Conservation (phyloP, 345 rosid genomes). For the Fremontodendron californicum region DNA sequence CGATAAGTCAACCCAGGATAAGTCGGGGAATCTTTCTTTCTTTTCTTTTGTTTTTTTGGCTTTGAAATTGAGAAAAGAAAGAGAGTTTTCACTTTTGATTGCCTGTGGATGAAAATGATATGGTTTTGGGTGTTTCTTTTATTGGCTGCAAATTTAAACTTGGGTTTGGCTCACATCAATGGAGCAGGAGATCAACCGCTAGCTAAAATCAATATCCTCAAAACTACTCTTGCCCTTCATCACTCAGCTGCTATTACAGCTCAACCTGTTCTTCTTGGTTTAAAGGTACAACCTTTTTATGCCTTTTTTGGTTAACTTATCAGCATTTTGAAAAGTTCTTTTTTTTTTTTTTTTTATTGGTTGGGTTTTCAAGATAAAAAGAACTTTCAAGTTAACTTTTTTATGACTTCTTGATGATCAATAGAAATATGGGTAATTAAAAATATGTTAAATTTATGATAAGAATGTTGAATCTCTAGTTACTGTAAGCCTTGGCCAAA, state of each 20-base stretch:
- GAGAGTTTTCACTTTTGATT: not conserved
- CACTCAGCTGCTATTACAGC: slow-evolving; percentile 43
- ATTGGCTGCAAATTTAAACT: slow-evolving; percentile 4
- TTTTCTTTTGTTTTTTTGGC: too few species aligned
- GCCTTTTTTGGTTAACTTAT: not conserved
- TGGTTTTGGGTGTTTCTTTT: not conserved
- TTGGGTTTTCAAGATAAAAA: not conserved
- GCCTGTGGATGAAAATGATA: not conserved
- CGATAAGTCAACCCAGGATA: too few species aligned
- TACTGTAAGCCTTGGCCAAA: not conserved
- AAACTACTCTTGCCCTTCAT: slow-evolving; percentile 37
- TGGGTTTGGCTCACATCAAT: slow-evolving; percentile 24
- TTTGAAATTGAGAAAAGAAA: not conserved
- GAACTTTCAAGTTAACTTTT: not conserved
- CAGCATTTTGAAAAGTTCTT: not conserved
- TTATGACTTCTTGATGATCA: not conserved
- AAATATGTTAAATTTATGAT: not conserved
- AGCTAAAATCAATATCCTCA: slow-evolving; percentile 52
- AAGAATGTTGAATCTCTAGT: not conserved
- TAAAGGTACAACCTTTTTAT: slow-evolving; percentile 25
- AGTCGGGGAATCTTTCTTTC: too few species aligned
- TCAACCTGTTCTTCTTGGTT: slow-evolving; percentile 53
- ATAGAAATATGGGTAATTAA: not conserved
- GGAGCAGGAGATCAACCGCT: slow-evolving; percentile 60
- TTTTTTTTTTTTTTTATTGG: not conserved